A percentile compares a stretch with the other conserved stretches of the same genome.
These are phyloP conservation scores for Ascochyta pisi DNA, from an alignment of 2,329 filamentous ascomycete species.

Conservation along the genomic window DNA sequence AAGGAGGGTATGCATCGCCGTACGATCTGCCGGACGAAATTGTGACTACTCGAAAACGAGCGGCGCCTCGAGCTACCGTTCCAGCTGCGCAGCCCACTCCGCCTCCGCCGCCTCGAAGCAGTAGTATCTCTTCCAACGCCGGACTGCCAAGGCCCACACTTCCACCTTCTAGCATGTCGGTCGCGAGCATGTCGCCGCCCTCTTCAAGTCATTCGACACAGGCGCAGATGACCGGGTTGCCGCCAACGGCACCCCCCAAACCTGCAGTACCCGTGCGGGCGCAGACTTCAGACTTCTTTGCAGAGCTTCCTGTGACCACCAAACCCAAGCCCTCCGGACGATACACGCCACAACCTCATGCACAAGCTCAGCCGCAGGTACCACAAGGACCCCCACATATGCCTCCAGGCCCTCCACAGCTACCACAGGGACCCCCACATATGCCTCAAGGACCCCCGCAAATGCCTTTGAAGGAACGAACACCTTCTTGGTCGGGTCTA, in stretches of 20 bases:
- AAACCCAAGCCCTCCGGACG: constrained; percentile 51
- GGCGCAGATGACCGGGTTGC: constrained; percentile 39
- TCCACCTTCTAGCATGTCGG: constrained; percentile 42
- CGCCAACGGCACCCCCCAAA: constrained; percentile 31
- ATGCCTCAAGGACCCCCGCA: constrained; percentile 27
- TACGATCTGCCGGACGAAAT: constrained; percentile 95
- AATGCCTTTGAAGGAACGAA: constrained; percentile 42
- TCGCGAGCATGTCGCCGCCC: constrained; percentile 49
- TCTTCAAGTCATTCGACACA: constrained; percentile 49
- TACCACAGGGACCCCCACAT: constrained; percentile 29
- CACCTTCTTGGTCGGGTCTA: constrained; percentile 45
- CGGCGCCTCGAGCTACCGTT: constrained; percentile 37
- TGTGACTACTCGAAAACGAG: constrained; percentile 70
- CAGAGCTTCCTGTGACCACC: constrained; percentile 54
- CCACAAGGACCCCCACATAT: constrained; percentile 33
- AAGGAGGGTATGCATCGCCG: constrained; percentile 90
- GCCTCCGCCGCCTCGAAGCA: constrained; percentile 67
- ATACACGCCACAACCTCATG: constrained; percentile 47
- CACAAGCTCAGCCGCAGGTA: constrained; percentile 33
- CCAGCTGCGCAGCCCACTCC: constrained; percentile 52
- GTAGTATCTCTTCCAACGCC: constrained; percentile 58
- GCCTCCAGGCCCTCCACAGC: constrained; percentile 31
- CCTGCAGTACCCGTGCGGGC: constrained; percentile 38
- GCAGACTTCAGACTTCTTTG: constrained; percentile 55
- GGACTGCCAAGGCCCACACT: constrained; percentile 30